Evolutionary conservation across 129 eudicot species (phyloP).

Genomic region (Rutidosis leptorrhynchoides): DNA sequence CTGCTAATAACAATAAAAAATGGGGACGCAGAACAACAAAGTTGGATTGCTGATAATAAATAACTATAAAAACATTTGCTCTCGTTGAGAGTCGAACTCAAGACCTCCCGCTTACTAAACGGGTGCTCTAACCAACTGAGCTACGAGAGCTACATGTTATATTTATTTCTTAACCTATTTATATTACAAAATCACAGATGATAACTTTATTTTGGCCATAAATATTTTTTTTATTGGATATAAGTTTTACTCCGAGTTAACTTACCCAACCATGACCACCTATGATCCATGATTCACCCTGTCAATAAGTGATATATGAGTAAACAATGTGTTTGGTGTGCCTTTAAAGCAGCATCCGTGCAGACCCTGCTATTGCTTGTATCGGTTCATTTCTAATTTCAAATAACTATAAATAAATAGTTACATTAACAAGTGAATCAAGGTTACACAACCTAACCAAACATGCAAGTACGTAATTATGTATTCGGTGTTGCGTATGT

Average conservation of each 20-base stretch:
- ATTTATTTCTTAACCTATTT: not conserved
- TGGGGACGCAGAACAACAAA: too few species aligned
- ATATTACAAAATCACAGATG: too few species aligned
- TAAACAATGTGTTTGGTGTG: not conserved
- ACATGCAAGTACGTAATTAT: too few species aligned
- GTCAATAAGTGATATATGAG: not conserved
- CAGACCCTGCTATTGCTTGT: not conserved
- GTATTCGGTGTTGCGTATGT: too few species aligned
- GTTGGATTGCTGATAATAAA: too few species aligned
- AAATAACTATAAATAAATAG: too few species aligned
- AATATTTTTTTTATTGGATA: not conserved
- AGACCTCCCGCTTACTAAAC: constrained; percentile 95
- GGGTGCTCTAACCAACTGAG: constrained; percentile 70
- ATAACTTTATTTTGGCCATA: too few species aligned
- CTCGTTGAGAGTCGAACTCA: constrained; percentile 95
- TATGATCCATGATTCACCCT: not conserved
- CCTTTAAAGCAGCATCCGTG: not conserved
- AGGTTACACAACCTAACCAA: not conserved
- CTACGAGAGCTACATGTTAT: constrained; percentile 38
- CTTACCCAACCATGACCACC: not conserved
- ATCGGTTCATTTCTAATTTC: too few species aligned
- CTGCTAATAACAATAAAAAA: too few species aligned
- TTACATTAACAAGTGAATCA: too few species aligned
- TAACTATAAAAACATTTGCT: too few species aligned
- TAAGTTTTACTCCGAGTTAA: too few species aligned